Conservation (phyloP, 768 basidiomycete species). For the Trametes sanguinea region DNA sequence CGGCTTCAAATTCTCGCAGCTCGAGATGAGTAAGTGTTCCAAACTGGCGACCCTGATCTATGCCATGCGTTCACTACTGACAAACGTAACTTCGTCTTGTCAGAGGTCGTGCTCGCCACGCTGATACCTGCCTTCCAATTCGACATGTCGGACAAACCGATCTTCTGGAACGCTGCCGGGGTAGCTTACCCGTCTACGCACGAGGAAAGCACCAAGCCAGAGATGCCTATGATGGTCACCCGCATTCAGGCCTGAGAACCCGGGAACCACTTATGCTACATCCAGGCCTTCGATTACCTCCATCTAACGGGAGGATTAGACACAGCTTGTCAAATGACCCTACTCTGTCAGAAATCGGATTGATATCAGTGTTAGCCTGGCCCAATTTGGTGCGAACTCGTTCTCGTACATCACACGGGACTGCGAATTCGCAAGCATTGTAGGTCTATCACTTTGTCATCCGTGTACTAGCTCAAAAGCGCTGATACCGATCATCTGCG, state of each 20-base stretch:
- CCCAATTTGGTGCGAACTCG: too few species aligned
- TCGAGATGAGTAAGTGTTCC: conserved; percentile 25
- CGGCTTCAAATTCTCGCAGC: conserved; percentile 29
- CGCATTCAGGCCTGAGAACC: too few species aligned
- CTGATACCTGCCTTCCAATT: conserved; percentile 16
- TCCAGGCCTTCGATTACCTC: too few species aligned
- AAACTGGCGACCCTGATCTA: neutral
- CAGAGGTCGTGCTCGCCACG: conserved; percentile 17
- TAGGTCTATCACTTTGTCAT: neutral
- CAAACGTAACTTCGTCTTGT: neutral
- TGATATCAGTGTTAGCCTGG: too few species aligned
- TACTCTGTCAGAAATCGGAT: too few species aligned
- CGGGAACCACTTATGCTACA: too few species aligned
- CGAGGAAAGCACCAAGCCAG: conserved; percentile 3
- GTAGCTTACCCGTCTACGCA: conserved; percentile 8
- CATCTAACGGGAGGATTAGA: too few species aligned
- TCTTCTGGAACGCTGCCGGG: conserved; percentile 13
- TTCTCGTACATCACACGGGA: too few species aligned
- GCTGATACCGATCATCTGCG: too few species aligned
- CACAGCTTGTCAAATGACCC: too few species aligned
- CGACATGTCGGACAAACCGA: conserved; percentile 14
- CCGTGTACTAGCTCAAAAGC: too few species aligned
- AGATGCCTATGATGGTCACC: conserved; percentile 7
- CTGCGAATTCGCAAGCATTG: conserved; percentile 6
- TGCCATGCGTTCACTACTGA: neutral